Base-by-base conservation (phyloP, 2,329 filamentous ascomycete species). In the Waltergamsia citrina region DNA sequence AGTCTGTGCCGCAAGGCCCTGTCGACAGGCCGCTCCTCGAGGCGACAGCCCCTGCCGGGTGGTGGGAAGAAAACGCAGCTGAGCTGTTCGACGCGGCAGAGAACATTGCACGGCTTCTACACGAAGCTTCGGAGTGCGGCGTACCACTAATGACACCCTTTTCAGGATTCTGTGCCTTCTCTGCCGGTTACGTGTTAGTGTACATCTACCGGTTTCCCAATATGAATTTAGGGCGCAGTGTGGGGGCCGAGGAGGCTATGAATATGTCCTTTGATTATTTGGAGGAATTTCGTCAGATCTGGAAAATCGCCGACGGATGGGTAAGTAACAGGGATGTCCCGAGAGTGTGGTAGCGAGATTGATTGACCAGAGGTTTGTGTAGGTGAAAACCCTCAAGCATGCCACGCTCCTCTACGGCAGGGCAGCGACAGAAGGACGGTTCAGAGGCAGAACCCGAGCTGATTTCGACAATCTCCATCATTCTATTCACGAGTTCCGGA, bases 81-180 rank as follows among this genome's bases (percentile, higher is more conserved):
- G 51, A 57, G 14, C 31, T 65, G 0, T 64, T 60, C 10, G 38
- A 43, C 0, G 50, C 60, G 1, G 56, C 57, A 1, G 53, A 54
- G n/a, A 45, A 52, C 4, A 54, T 65, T 0, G 48, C 54, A 0
- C 41, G 40, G 1, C 38, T 65, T 0, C 44, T 65, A 0, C 48
- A 51, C n/a, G 59, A 63, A 11, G 49, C 59, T 0, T 53, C 49
- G 0, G 55, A 59, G 7, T 57, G 53, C 5, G 57, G 53, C 0
- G 52, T 55, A 0, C 49, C 53, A 2, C 44, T 64, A 0, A 48
- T 54, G 38, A 63, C 60, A 0, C 63, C 62, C 0, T 67, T 65
- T 35, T 51, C 59, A 0, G 63, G 61, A 0, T 64, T 66, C n/a
- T 65, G 62, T 34, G 56, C 57, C 3, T 66, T 67, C 24, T 64